Evolutionary conservation across 331 rosid species (phyloP), one percentile per base, ranked within the genome.

Genomic region (Dryas integrifolia): DNA sequence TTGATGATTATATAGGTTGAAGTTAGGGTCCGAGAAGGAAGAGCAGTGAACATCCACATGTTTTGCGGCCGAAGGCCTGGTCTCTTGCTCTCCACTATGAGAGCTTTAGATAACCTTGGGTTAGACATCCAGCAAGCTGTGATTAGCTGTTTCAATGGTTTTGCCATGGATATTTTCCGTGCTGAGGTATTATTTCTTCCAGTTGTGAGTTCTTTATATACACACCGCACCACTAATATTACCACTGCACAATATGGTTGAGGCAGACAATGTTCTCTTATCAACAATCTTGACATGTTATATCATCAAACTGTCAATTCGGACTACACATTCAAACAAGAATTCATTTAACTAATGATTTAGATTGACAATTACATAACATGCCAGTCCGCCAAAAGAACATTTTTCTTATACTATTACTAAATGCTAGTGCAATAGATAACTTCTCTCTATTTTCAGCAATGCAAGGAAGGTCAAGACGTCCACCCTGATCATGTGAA

Each of bases 401-500:
- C 49, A 62, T 7, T 62, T 63, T 45, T 7, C 50, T 41, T 49
- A 24, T 30, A 56, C 44, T 18, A 14, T 44, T 1, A 14, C 58
- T 14, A 11, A 44, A 7, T 58, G 16, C 16, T 13, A 63, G 15
- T 8, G 15, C 41, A 61, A 63, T 15, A 15, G 24, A 6, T 39
- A 63, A 70, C 24, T 14, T 47, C 45, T 69, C 60, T 66, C 9
- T 65, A 75, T 72, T 70, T 49, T 18, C 95, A 91, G 97, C 98
- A 94, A 89, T 88, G 92, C 86, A 85, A 81, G 86, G 98, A 91
- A 81, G 96, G 89, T 30, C 95, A 89, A 48, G 76, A 72, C 60
- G 88, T 89, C 7, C 77, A 71, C 43, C 97, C 98, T 0, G 98
- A 94, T 85, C 90, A 89, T 58, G 89, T 94, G 5, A 94, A 87